A percentile compares a stretch with the other conserved stretches of the same genome.
These are phyloP conservation scores for Niebla homalea DNA, from an alignment of 495 filamentous ascomycete genomes.

Conservation along the genomic window DNA sequence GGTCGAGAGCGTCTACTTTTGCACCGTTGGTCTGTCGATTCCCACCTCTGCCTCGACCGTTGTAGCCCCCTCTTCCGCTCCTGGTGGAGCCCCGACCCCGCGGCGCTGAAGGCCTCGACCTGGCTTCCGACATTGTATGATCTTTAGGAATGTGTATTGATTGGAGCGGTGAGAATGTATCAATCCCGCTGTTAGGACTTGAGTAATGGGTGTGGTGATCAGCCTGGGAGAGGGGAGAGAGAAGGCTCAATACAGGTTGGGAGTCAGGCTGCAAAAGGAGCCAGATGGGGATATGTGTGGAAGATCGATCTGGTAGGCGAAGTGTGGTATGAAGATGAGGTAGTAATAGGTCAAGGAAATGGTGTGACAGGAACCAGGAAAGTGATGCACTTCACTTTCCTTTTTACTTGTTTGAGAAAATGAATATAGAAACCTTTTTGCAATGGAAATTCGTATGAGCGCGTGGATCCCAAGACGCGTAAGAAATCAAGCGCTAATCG, in stretches of 20 bases:
- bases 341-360: too few relatives aligned
- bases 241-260: constrained; percentile 13
- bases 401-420: too few relatives aligned
- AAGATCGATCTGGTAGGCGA: not conserved
- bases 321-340: not conserved
- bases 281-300: not conserved
- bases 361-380: too few relatives aligned
- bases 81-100: constrained; percentile 72
- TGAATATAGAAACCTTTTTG: too few relatives aligned
- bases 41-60: constrained; percentile 53
- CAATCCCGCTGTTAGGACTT: constrained; percentile 1
- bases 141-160: too few relatives aligned
- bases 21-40: constrained; percentile 61
- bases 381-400: too few relatives aligned
- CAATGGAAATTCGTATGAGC: too few relatives aligned
- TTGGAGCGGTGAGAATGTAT: constrained; percentile 14
- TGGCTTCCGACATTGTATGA: constrained; percentile 76
- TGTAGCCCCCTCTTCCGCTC: constrained; percentile 72
- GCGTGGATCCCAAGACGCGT: too few relatives aligned
- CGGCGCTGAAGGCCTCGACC: constrained; percentile 59
- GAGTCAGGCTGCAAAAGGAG: not conserved
- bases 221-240: constrained; percentile 16
- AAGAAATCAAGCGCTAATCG: too few relatives aligned
- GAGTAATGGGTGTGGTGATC: not conserved
- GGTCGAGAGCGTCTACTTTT: constrained; percentile 28